A percentile compares a stretch with the other conserved stretches of the same genome.
Evolutionary conservation across 2,329 filamentous ascomycete species (phyloP).

Genomic region (Daldinia eschscholtzii): DNA sequence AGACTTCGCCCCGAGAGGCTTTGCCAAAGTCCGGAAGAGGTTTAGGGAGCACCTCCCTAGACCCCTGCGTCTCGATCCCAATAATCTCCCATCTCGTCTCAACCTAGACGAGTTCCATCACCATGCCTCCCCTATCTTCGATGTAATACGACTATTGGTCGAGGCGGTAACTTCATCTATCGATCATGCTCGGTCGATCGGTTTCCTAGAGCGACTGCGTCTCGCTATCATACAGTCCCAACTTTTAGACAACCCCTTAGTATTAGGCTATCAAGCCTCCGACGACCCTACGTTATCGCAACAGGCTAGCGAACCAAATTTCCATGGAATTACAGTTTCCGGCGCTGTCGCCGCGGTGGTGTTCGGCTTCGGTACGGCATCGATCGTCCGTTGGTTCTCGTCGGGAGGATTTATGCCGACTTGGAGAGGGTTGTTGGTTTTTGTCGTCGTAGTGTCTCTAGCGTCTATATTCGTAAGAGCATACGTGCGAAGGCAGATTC

Average conservation of each 20-base stretch:
- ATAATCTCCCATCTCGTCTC: slow-evolving; percentile 44
- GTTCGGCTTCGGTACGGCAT: slow-evolving; percentile 49
- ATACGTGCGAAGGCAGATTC: slow-evolving; percentile 51
- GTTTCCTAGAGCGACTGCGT: slow-evolving; percentile 53
- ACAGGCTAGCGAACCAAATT: slow-evolving; percentile 41
- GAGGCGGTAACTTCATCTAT: slow-evolving; percentile 53
- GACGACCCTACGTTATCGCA: slow-evolving; percentile 42
- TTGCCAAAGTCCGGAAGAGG: slow-evolving; percentile 50
- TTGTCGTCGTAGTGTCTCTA: slow-evolving; percentile 40
- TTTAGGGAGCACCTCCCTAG: slow-evolving; percentile 49
- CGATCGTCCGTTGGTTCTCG: slow-evolving; percentile 50
- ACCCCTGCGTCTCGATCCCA: slow-evolving; percentile 48
- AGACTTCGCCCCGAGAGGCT: slow-evolving; percentile 53
- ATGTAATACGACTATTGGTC: slow-evolving; percentile 46
- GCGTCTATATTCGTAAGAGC: slow-evolving; percentile 45
- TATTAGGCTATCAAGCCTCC: slow-evolving; percentile 46
- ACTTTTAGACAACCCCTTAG: slow-evolving; percentile 51
- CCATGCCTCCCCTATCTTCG: slow-evolving; percentile 48
- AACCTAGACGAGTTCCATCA: slow-evolving; percentile 47
- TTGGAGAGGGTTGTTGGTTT: slow-evolving; percentile 47
- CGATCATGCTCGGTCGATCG: slow-evolving; percentile 50
- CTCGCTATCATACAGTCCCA: slow-evolving; percentile 53
- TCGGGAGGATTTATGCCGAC: slow-evolving; percentile 48
- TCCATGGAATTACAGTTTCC: slow-evolving; percentile 49
- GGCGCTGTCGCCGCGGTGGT: slow-evolving; percentile 50